Evolutionary conservation across 768 basidiomycete species (phyloP).

Genomic region (Lactarius hengduanensis): DNA sequence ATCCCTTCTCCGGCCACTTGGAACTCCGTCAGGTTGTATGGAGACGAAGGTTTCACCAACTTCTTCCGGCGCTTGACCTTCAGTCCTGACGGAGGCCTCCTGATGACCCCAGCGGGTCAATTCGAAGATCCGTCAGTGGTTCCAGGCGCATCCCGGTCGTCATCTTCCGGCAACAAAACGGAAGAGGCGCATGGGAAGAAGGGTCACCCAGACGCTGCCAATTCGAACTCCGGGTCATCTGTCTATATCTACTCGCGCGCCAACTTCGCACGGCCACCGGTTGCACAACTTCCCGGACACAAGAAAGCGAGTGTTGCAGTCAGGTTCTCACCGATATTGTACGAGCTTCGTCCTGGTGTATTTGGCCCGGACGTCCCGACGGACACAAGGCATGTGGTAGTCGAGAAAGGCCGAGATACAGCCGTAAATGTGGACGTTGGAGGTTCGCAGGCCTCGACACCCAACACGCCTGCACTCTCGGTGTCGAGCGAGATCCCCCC

Average conservation of each 20-base stretch:
- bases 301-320: constrained; percentile 95
- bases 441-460: constrained; percentile 17
- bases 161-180: constrained; percentile 38
- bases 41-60: constrained; percentile 92
- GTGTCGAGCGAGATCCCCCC: constrained; percentile 24
- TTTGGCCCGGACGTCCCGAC: constrained; percentile 35
- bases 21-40: constrained; percentile 80
- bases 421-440: constrained; percentile 54
- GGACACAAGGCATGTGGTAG: constrained; percentile 54
- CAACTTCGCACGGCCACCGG: constrained; percentile 88
- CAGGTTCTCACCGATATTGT: constrained; percentile 88
- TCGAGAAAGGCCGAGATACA: constrained; percentile 69
- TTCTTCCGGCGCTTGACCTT: constrained; percentile 95
- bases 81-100: constrained; percentile 89
- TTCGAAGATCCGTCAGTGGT: constrained; percentile 86
- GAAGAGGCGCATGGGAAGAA: constrained; percentile 53
- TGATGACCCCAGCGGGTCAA: constrained; percentile 95
- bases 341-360: constrained; percentile 76
- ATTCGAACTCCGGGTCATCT: constrained; percentile 48
- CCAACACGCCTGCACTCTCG: constrained; percentile 22
- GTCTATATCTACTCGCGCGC: constrained; percentile 97
- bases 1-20: constrained; percentile 52
- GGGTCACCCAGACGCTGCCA: constrained; percentile 45
- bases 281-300: constrained; percentile 94
- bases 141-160: constrained; percentile 37